Evolutionary conservation across 306 rosid species (phyloP), one percentile per base, ranked within the genome.

Genomic region (Vigna trinervia): DNA sequence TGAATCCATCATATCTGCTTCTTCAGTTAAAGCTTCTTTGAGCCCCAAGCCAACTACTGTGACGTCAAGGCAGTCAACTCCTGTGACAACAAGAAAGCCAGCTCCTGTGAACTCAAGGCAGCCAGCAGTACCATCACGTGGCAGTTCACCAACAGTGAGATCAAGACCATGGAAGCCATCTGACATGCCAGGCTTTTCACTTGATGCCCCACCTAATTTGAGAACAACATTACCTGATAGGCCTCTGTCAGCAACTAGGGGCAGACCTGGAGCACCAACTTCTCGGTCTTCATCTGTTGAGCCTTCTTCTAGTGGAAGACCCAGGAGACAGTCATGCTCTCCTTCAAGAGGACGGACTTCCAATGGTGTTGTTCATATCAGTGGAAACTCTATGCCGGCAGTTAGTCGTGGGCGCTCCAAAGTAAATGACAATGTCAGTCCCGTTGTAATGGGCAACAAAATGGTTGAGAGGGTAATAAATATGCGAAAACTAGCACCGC

Each of bases 401-500:
- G 85, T 90, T 73, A 88, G 73, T 68, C 97, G 96, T 8, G 83
- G 80, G 57, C 86, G 65, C 63, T 81, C 95, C 75, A 94, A 87
- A 85, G 89, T 70, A 67, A 90, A 83, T 78, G 97, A 90, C 80
- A 90, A 90, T 82, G 90, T 91, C 75, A 94, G 91, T 81, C 98
- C 98, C 48, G 91, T 72, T 80, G 70, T 91, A 63, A 83, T 90
- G n/a, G 98, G 98, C 65, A 86, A 86, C 8, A 94, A 85, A 90
- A 94, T 94, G 98, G 98, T 94, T 11, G 98, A 94, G 76, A 89
- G 98, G 84, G 97, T 94, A 30, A 86, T 91, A 77, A 91, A 90
- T 83, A 91, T 94, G 98, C 89, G 97, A 39, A 94, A 91, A 78
- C 88, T 94, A 66, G 94, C 78, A 30, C 98, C 98, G 12, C 98